Conservation (phyloP, 2,329 filamentous ascomycete species). For the Aureobasidium leucospermi region DNA sequence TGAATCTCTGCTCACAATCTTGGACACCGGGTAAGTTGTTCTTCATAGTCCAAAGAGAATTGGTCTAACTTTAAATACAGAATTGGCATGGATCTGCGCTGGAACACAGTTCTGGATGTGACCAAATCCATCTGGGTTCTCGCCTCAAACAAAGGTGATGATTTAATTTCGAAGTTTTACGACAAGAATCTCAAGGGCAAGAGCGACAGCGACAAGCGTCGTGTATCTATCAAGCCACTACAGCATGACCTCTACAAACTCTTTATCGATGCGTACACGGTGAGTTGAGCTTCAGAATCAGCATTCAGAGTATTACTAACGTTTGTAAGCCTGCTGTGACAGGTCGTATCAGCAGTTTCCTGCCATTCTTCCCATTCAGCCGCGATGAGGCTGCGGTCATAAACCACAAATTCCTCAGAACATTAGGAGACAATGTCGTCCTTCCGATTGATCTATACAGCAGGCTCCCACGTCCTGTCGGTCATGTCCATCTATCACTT, state of each 20-base stretch:
- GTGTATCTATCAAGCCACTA: neutral
- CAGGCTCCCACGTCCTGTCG: conserved; percentile 25
- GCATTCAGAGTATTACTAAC: no score
- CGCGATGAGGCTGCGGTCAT: conserved; percentile 34
- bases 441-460: conserved; percentile 25
- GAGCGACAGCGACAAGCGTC: conserved; percentile 14
- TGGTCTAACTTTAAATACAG: no score
- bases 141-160: conserved; percentile 39
- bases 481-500: conserved; percentile 28
- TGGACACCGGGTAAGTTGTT: conserved; percentile 38
- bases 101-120: conserved; percentile 30
- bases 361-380: conserved; percentile 40
- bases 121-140: conserved; percentile 44
- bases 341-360: conserved; percentile 34
- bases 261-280: neutral
- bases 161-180: conserved; percentile 35
- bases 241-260: neutral
- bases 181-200: conserved; percentile 21
- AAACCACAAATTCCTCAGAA: conserved; percentile 36
- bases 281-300: neutral
- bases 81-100: conserved; percentile 30
- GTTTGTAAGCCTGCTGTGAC: conserved; percentile 19
- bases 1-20: conserved; percentile 37
- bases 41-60: no score
- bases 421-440: conserved; percentile 23